phyloP scores from a whole-genome alignment of 768 basidiomycete species.

The Lactarius psammicola region DNA sequence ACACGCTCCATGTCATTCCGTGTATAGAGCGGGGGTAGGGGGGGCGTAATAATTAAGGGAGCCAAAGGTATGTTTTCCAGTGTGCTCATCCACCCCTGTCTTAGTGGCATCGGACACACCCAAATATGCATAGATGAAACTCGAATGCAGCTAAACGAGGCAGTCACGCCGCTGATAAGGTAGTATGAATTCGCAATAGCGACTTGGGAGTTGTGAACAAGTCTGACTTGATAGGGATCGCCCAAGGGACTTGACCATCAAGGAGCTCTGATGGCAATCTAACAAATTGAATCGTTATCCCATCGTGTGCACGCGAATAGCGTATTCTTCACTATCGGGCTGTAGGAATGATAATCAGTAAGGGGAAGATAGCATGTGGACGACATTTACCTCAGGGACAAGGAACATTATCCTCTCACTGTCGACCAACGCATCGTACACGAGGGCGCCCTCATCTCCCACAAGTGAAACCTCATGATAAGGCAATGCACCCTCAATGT shows the following conservation, averaged over 20 bases:
- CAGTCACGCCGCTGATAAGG: background rate
- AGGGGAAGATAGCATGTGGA: background rate
- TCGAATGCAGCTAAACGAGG: no score
- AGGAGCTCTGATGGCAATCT: background rate
- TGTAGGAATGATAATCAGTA: background rate
- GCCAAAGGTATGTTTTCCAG: background rate
- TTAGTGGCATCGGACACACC: background rate
- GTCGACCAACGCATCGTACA: conserved; percentile 11
- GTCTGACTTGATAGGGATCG: background rate
- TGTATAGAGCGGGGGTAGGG: background rate
- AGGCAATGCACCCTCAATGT: conserved; percentile 3
- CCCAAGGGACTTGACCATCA: background rate
- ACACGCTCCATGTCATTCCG: background rate
- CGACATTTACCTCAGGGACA: background rate
- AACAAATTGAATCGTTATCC: background rate
- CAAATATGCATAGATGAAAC: background rate
- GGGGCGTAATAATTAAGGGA: background rate
- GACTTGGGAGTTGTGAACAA: background rate
- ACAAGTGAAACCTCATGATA: conserved; percentile 1
- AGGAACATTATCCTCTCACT: background rate
- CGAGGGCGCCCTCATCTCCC: background rate
- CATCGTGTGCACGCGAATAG: conserved; percentile 1
- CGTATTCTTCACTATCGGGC: background rate
- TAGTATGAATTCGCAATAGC: background rate
- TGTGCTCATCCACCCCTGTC: background rate